Percentiles rank a stretch among this genome's conserved stretches.
Conservation (phyloP, 75 land plant species). For the Selaginella tamariscina region DNA sequence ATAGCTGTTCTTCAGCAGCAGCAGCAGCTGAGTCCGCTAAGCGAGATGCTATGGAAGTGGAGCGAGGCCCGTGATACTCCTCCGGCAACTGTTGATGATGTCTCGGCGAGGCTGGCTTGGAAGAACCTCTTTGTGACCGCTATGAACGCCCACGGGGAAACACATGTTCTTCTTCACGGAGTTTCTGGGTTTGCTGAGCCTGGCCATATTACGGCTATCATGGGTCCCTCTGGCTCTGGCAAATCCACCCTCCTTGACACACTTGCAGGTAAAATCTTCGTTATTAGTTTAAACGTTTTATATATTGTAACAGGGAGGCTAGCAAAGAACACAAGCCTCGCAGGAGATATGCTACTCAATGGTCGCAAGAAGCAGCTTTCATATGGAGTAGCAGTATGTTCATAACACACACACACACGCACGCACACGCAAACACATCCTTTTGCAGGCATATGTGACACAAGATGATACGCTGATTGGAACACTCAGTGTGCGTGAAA, state of each 20-base stretch:
- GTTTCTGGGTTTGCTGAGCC: slow-evolving; percentile 33
- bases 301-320: slow-evolving; percentile 30
- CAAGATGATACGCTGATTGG: slow-evolving; percentile 18
- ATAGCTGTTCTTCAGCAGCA: no score
- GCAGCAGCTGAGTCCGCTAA: background rate
- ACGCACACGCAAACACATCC: background rate
- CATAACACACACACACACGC: background rate
- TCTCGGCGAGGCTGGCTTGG: slow-evolving; percentile 22
- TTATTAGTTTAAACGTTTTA: background rate
- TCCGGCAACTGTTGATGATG: background rate
- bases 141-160: background rate
- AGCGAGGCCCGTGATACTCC: background rate
- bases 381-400: slow-evolving; percentile 36
- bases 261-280: background rate
- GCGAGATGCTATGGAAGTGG: background rate
- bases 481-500: slow-evolving; percentile 17
- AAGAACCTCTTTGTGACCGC: slow-evolving; percentile 23
- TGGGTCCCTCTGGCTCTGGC: slow-evolving; percentile 35
- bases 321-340: slow-evolving; percentile 17
- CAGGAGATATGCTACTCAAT: slow-evolving; percentile 39
- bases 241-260: slow-evolving; percentile 29
- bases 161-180: slow-evolving; percentile 14
- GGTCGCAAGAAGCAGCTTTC: slow-evolving; percentile 33
- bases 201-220: slow-evolving; percentile 23
- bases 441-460: slow-evolving; percentile 15